Evolutionary conservation across 306 rosid species (phyloP), one percentile per base, ranked within the genome.

Genomic region (Alnus glutinosa): DNA sequence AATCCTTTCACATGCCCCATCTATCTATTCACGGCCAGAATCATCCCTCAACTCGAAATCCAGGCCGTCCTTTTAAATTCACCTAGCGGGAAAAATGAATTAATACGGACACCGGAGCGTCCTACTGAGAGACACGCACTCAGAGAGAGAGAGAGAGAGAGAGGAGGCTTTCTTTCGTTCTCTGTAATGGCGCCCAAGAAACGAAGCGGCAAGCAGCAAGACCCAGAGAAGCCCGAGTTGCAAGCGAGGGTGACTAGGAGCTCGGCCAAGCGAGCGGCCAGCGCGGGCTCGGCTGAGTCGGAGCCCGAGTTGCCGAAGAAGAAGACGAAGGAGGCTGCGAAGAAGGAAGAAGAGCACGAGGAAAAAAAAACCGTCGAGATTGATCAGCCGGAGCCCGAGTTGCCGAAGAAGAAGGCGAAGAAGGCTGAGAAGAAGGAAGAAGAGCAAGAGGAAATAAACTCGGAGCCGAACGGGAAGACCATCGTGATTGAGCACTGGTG

Each of bases 401-500:
- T 59, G 10, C 66, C 36, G 66, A 59, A 59, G 37, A 70, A 48
- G 71, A 62, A 68, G 30, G 51, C 39, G 2, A 61, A 61, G 55
- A 42, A 73, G 64, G 55, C 19, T n/a, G 80, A 46, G 37, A 66
- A 63, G 70, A 57, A 55, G 50, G 62, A 37, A 47, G 71, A 67
- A 71, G 61, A 67, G 55, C 19, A 2, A 2, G 74, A 37, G 73
- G 28, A 11, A 10, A 11, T 2, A 44, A 46, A 12, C 14, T 73
- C 39, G 14, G 75, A 61, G 16, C 14, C 63, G 74, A 57, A 39
- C 18, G 18, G 16, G 49, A 88, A 67, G 71, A 79, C 85, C n/a
- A 70, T 88, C 30, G 79, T 86, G 78, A 81, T 88, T 76, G 91
- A 88, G 75, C 88, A 82, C 79, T 88, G 91, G 91, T 88, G 51